Conservation (phyloP, 495 filamentous ascomycete genomes). For the Lepraria neglecta region DNA sequence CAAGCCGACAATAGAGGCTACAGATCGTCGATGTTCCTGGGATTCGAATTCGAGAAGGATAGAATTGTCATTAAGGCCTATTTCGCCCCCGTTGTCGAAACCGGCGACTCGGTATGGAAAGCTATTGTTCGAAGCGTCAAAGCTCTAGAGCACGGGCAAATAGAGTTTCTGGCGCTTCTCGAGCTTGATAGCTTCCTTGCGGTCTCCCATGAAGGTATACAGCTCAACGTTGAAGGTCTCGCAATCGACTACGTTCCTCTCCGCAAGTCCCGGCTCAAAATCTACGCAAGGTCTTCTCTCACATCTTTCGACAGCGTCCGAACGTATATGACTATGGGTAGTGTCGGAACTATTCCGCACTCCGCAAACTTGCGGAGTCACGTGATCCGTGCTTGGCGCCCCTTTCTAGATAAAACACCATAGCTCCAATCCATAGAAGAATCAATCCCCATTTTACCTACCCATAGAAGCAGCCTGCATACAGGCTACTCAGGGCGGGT, state of each 20-base stretch:
- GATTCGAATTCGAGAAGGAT: neutral
- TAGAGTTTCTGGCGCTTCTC: neutral
- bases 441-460: too few species aligned
- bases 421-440: too few species aligned
- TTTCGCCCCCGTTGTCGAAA: neutral
- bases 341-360: too few species aligned
- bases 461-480: too few species aligned
- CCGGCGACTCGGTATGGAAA: neutral
- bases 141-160: conserved; percentile 9
- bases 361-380: too few species aligned
- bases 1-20: neutral
- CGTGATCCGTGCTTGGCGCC: too few species aligned
- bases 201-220: neutral
- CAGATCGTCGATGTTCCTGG: conserved; percentile 6
- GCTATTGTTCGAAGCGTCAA: conserved; percentile 3
- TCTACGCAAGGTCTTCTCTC: neutral
- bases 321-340: conserved; percentile 32
- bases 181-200: neutral
- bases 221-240: neutral
- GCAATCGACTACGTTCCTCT: neutral
- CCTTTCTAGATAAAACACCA: too few species aligned
- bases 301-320: conserved; percentile 31
- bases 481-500: too few species aligned
- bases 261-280: neutral
- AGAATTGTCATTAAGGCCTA: conserved; percentile 6